These are phyloP conservation scores for Psophocarpus tetragonolobus DNA, from an alignment of 306 rosid genomes.

Conservation along the genomic window DNA sequence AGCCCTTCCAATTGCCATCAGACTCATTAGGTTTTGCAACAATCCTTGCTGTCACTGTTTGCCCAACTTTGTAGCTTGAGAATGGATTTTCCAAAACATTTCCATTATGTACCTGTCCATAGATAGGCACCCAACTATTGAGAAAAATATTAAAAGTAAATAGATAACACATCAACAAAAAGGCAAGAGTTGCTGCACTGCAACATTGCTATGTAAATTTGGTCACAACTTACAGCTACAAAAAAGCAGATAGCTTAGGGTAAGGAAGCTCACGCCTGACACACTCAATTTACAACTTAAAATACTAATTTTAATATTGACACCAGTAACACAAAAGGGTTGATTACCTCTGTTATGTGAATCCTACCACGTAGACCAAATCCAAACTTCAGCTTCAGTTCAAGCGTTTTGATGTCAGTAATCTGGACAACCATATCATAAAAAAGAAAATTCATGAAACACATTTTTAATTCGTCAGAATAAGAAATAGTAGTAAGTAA, in stretches of 20 bases:
- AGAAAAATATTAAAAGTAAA: not conserved
- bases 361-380: conserved; percentile 71
- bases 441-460: conserved; percentile 29
- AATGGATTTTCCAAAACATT: conserved; percentile 66
- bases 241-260: not conserved
- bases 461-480: not conserved
- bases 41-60: conserved; percentile 71
- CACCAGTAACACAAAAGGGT: not conserved
- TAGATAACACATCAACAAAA: not conserved
- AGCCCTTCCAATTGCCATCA: conserved; percentile 46
- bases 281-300: not conserved
- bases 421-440: conserved; percentile 51
- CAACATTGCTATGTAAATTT: not conserved
- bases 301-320: conserved; percentile 12
- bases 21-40: conserved; percentile 66
- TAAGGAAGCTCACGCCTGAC: not conserved
- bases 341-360: conserved; percentile 82
- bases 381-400: conserved; percentile 85
- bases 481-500: not conserved
- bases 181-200: not conserved
- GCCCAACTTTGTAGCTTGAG: conserved; percentile 69
- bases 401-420: conserved; percentile 77
- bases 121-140: conserved; percentile 15
- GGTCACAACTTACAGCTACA: conserved; percentile 17
- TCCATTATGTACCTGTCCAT: conserved; percentile 63